phyloP scores from a whole-genome alignment of 2,329 filamentous ascomycete genomes.

The Aspergillus oerlinghausenensis region DNA sequence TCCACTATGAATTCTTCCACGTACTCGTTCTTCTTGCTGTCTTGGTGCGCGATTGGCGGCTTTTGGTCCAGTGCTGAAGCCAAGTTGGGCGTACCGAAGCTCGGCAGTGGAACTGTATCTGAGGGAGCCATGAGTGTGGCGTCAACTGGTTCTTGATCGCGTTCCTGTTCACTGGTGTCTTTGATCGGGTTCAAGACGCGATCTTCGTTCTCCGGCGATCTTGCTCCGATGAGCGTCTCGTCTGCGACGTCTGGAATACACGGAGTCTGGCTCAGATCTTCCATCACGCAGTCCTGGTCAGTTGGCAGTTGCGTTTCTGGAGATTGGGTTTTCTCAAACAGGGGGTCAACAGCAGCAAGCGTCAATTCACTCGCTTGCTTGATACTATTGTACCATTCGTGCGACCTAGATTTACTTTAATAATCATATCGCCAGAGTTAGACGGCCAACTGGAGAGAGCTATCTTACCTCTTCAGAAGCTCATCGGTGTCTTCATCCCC shows the following conservation, averaged over 20 bases:
- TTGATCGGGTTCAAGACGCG: background rate
- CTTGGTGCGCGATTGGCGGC: constrained; percentile 2
- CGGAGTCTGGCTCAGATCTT: constrained; percentile 1
- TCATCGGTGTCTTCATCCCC: constrained; percentile 39
- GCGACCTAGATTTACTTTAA: constrained; percentile 21
- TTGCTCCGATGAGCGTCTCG: background rate
- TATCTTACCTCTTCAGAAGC: constrained; percentile 46
- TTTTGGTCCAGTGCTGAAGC: constrained; percentile 7
- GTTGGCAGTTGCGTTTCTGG: constrained; percentile 10
- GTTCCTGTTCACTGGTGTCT: background rate
- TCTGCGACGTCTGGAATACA: constrained; percentile 1
- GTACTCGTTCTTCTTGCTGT: constrained; percentile 7
- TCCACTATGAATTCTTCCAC: constrained; percentile 23
- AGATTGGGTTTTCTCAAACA: constrained; percentile 12
- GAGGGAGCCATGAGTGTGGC: background rate
- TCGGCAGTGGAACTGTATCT: constrained; percentile 11
- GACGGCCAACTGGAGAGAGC: background rate
- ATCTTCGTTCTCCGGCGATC: constrained; percentile 5
- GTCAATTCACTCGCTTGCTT: constrained; percentile 18
- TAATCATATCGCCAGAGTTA: background rate
- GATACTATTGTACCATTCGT: constrained; percentile 32
- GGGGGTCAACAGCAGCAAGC: constrained; percentile 12
- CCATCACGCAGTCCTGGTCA: constrained; percentile 6
- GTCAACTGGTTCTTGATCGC: background rate
- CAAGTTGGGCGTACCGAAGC: constrained; percentile 9